phyloP scores from a whole-genome alignment of 164 flowering plant species.

The Euptelea pleiosperma region DNA sequence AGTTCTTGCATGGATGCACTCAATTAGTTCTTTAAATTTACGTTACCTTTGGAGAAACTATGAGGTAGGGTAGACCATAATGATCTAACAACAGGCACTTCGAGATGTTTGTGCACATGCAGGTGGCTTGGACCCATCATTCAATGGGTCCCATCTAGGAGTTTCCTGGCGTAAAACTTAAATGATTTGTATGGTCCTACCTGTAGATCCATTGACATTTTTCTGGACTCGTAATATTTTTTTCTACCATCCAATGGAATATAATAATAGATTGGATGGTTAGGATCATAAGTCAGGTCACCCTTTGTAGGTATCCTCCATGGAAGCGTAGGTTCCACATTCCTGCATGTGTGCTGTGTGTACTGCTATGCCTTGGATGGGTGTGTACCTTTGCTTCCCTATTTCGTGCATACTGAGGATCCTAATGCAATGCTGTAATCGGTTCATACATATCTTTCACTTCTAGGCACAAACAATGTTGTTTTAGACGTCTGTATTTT shows the following conservation, averaged over 20 bases:
- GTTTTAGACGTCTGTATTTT: neutral
- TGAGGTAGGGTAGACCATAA: neutral
- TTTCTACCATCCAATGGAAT: no score
- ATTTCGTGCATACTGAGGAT: neutral
- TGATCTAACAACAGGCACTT: neutral
- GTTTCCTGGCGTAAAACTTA: no score
- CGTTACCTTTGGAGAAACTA: no score
- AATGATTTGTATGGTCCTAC: neutral
- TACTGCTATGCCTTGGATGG: neutral
- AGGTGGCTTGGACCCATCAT: no score
- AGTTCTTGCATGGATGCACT: neutral
- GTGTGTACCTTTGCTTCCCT: neutral
- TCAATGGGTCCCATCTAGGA: no score
- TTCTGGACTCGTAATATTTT: no score
- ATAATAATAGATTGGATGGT: no score
- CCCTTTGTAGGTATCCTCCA: neutral
- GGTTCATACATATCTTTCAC: neutral
- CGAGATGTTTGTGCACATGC: no score
- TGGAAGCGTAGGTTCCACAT: neutral
- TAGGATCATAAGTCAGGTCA: no score
- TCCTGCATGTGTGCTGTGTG: neutral
- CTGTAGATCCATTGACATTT: neutral
- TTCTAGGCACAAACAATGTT: neutral
- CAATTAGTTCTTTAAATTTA: neutral
- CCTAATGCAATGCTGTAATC: neutral